Conservation (phyloP, 306 rosid genomes). For the Vachellia pachyceras region DNA sequence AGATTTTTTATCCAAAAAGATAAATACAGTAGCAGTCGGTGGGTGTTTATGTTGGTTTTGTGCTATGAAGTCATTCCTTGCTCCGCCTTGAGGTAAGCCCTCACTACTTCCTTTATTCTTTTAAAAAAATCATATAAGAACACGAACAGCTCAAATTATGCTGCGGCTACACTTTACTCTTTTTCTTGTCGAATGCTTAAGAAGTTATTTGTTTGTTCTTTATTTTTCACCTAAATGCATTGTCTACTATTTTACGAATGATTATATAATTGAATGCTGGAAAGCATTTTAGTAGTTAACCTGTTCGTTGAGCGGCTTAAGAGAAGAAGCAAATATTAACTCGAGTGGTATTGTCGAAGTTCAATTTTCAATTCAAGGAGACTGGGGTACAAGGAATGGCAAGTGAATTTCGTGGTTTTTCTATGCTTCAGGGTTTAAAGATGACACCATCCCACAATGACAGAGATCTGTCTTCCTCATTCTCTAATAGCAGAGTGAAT, state of each 20-base stretch:
- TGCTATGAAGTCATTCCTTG: constrained; percentile 54
- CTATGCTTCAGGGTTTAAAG: constrained; percentile 41
- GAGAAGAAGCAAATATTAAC: constrained; percentile 12
- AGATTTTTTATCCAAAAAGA: constrained; percentile 21
- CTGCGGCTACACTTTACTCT: background rate
- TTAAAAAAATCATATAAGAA: constrained; percentile 27
- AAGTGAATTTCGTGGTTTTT: constrained; percentile 46
- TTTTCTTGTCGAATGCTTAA: constrained; percentile 42
- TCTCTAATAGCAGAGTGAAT: constrained; percentile 40
- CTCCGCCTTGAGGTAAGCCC: constrained; percentile 52
- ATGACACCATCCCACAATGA: constrained; percentile 35
- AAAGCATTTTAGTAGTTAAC: constrained; percentile 29
- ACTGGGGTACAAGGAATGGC: constrained; percentile 30
- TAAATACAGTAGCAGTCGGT: background rate
- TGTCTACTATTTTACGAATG: background rate
- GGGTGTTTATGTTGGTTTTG: constrained; percentile 41
- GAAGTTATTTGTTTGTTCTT: constrained; percentile 14
- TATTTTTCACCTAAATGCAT: constrained; percentile 8
- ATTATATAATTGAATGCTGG: background rate
- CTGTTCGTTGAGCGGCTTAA: too few species aligned
- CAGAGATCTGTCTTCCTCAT: constrained; percentile 46
- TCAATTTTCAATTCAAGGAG: constrained; percentile 21
- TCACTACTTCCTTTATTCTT: constrained; percentile 44
- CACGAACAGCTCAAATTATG: constrained; percentile 33
- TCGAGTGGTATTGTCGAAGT: background rate